Evolutionary conservation across 163 green algal genomes (phyloP).

Genomic region (Volvox carteri): DNA sequence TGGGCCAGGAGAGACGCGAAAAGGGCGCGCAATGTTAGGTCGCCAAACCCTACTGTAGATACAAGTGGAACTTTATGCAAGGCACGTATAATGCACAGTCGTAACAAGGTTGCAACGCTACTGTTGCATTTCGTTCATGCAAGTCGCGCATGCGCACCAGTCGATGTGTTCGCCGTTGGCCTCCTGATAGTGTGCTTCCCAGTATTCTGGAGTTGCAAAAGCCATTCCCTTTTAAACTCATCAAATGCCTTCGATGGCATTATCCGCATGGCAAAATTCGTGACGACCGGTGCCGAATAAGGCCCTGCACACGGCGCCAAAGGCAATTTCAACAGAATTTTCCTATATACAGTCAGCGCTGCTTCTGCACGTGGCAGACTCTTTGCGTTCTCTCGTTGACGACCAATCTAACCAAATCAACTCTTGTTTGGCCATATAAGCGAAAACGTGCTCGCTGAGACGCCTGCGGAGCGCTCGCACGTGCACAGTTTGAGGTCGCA

Average conservation of each 20-base stretch:
- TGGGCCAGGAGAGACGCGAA: neutral
- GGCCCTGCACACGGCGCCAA: neutral
- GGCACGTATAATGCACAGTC: too few species aligned
- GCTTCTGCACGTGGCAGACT: neutral
- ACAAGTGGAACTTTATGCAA: too few species aligned
- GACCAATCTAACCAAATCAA: neutral
- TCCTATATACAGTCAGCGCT: neutral
- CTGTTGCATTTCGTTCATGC: too few species aligned
- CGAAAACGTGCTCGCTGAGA: neutral
- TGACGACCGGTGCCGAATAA: neutral
- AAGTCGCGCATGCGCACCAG: conserved; percentile 13
- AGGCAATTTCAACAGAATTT: neutral
- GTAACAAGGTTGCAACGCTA: too few species aligned
- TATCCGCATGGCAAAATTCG: neutral
- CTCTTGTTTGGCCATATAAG: neutral
- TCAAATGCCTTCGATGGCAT: neutral
- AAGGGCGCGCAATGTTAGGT: neutral
- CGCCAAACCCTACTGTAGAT: neutral
- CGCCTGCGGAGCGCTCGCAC: neutral
- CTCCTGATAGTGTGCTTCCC: neutral
- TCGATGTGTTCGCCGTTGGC: conserved; percentile 19
- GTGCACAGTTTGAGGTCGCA: neutral
- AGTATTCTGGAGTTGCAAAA: conserved; percentile 14
- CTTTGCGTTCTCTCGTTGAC: neutral
- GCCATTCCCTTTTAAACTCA: conserved; percentile 27